Evolutionary conservation across 2,329 filamentous ascomycete species (phyloP), one percentile per base, ranked within the genome.

Genomic region (Pseudocercospora pini-densiflorae): DNA sequence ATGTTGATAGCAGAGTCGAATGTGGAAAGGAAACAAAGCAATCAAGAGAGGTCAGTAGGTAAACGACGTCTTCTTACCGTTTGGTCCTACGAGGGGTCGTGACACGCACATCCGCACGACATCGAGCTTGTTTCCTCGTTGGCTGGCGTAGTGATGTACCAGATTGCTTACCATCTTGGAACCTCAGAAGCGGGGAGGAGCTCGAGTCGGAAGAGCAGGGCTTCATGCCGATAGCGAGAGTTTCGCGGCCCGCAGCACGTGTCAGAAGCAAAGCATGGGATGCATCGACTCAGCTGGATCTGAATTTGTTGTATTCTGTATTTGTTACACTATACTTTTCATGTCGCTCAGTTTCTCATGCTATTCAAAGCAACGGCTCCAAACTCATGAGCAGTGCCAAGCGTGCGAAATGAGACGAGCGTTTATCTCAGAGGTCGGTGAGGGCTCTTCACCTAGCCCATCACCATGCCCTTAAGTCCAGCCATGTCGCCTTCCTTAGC

Each of bases 401-500:
- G 49, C 49, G 49, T 54, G 21, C 12, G 27, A 24, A 54, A 54
- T 9, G 49, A 7, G 49, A 24, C 40, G 40, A n/a, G 40, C 40
- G 40, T 19, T 19, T n/a, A 43, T 43, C 40, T 19, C 40, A 43
- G 16, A 43, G 16, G 40, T 45, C 29, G 5, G 31, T 58, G 27
- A 59, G 40, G 40, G 40, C 40, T 43, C 40, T 43, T 43, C 31
- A 23, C 60, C 61, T 70, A 70, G n/a, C 84, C 83, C 80, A 85
- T 84, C 61, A 90, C 87, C 81, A 90, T 88, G 61, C 88, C 88
- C 81, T 89, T 89, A 66, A 91, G 83, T 73, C 93, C 92, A 68
- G 90, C 87, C 81, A 98, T 90, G 80, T 99, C 95, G 76, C 95
- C 95, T 83, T 99, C 95, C 84, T 97, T 97, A 77, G 96, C 96